Conservation (phyloP, 768 basidiomycete species). For the Saitozyma podzolica region DNA sequence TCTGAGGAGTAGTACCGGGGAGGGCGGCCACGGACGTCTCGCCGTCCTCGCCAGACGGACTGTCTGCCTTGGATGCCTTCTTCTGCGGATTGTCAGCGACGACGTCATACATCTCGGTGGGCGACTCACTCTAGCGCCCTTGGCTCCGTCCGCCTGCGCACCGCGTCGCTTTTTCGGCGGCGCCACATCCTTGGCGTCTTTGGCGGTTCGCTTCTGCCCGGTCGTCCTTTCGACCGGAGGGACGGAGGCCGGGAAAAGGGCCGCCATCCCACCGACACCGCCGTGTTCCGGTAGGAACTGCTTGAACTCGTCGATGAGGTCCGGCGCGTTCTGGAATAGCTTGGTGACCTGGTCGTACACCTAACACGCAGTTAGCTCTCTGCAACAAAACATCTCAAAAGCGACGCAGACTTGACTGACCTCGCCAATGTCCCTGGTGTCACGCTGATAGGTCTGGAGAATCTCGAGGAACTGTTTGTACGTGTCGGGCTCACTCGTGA, state of each 20-base stretch:
- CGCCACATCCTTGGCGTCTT: conserved; percentile 31
- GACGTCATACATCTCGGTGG: neutral
- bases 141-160: conserved; percentile 22
- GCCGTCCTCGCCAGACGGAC: conserved; percentile 35
- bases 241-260: conserved; percentile 25
- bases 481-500: conserved; percentile 81
- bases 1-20: conserved; percentile 32
- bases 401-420: conserved; percentile 52
- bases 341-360: conserved; percentile 53
- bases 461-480: conserved; percentile 58
- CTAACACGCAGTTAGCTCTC: conserved; percentile 19
- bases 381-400: neutral
- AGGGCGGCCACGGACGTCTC: conserved; percentile 23
- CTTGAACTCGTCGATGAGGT: conserved; percentile 54
- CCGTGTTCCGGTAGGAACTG: conserved; percentile 52
- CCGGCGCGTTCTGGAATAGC: conserved; percentile 52
- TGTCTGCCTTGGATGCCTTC: conserved; percentile 43
- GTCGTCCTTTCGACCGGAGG: conserved; percentile 1
- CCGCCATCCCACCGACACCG: conserved; percentile 35
- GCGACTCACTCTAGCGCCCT: conserved; percentile 41
- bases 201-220: conserved; percentile 25
- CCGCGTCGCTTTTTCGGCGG: conserved; percentile 34
- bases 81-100: conserved; percentile 31
- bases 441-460: conserved; percentile 57
- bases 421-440: conserved; percentile 62